These are phyloP conservation scores for Trichoderma arundinaceum DNA, from an alignment of 2,329 filamentous ascomycete genomes.

Conservation along the genomic window DNA sequence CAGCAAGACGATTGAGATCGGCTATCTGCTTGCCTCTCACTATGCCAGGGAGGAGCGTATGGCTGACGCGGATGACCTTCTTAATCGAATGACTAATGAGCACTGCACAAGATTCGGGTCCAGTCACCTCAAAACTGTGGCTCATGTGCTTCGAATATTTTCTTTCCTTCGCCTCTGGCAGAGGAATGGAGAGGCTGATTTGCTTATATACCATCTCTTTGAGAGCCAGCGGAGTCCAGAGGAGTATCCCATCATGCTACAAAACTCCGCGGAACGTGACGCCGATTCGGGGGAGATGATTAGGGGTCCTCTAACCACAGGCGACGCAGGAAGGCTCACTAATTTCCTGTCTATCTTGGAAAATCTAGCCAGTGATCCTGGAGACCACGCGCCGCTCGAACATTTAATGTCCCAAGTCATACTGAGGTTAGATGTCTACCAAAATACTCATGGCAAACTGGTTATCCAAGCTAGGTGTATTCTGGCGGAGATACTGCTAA, in stretches of 20 bases:
- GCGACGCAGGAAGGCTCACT: not conserved
- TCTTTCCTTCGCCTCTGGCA: not conserved
- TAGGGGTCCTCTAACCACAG: not conserved
- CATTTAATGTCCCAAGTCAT: not conserved
- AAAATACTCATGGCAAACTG: not conserved
- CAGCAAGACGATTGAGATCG: not conserved
- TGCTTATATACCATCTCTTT: not conserved
- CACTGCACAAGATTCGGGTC: too few species aligned
- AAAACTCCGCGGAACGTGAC: rapidly evolving
- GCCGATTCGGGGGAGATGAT: not conserved
- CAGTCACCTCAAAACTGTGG: rapidly evolving
- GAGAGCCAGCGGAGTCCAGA: not conserved
- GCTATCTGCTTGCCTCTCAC: not conserved
- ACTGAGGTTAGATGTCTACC: not conserved
- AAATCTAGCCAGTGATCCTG: not conserved
- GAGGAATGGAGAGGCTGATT: not conserved
- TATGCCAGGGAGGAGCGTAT: not conserved
- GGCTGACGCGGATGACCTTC: not conserved
- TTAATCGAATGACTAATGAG: not conserved
- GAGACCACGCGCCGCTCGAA: not conserved
- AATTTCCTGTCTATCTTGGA: not conserved
- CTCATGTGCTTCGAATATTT: not conserved
- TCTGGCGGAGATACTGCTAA: not conserved
- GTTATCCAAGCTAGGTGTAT: not conserved
- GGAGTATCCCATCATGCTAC: not conserved